phyloP scores from a whole-genome alignment of 192 early-diverging fungal species.

The Phlyctochytrium bullatum region DNA sequence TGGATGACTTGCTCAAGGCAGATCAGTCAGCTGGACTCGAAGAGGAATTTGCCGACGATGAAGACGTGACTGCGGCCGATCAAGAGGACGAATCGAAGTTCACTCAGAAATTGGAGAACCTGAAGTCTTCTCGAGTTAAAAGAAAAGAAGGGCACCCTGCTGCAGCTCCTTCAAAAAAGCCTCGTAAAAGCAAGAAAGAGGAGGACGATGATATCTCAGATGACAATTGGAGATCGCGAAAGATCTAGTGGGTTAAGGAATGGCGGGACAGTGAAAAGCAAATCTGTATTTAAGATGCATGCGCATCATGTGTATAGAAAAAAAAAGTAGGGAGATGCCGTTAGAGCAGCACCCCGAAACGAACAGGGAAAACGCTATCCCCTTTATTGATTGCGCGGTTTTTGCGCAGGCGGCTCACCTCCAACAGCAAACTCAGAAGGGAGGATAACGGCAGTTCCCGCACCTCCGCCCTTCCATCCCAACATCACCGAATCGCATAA shows the following conservation, averaged over 20 bases:
- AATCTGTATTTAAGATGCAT: neutral
- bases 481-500: conserved; percentile 17
- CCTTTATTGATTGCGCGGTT: conserved; percentile 9
- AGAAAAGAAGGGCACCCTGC: conserved; percentile 1
- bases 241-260: too few relatives aligned
- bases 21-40: too few relatives aligned
- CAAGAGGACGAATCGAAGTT: neutral
- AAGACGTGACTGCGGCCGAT: neutral
- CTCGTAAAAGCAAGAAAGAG: neutral
- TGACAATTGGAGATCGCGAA: neutral
- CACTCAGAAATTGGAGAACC: neutral
- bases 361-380: too few relatives aligned
- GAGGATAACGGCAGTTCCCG: conserved; percentile 15
- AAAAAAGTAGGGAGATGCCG: too few relatives aligned
- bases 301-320: too few relatives aligned
- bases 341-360: too few relatives aligned
- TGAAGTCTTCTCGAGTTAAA: neutral
- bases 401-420: conserved; percentile 11
- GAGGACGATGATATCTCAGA: neutral
- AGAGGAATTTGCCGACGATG: neutral
- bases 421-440: conserved; percentile 12
- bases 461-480: conserved; percentile 23
- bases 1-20: too few relatives aligned
- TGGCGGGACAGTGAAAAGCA: neutral
- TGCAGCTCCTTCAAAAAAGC: too few relatives aligned